Base-by-base conservation (phyloP, 371 early-diverging fungal species). In the Mortierella sp. region DNA sequence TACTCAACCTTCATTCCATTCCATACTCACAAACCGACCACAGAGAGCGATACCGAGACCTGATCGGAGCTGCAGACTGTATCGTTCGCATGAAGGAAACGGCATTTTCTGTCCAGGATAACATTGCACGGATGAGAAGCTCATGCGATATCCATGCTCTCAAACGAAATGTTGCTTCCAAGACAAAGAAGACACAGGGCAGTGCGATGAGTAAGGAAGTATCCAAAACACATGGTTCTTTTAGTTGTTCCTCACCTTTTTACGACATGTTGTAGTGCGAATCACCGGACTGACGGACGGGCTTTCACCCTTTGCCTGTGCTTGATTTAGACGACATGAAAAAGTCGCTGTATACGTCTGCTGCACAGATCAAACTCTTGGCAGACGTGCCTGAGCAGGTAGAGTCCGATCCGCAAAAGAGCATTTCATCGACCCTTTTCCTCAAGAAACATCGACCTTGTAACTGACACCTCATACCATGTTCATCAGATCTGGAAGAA, bases 321-420 rank as follows among this genome's bases (percentile, higher is more conserved):
- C 22, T 44, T 8, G 27, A 31, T 79, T 7, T 10, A 83, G 91
- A 88, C 64, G 83, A 84, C 17, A 83, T 82, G 58, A 87, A 85
- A 49, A 74, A 78, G 55, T 64, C 83, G 10, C 40, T 92, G 5
- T 93, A 92, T 64, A 79, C 89, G 0, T 80, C 91, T 28, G 94
- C 93, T 8, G 90, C 94, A 1, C 86, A 92, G 59, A 89, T 94
- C 50, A 93, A 93, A 61, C 82, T 93, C n/a, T 64, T 95, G 29
- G 94, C 92, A 0, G 92, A 93, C 79, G 92, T 92, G 14, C 94
- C 95, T 8, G 94, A 95, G 57, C 94, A 94, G 85, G 93, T 88
- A 78, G 50, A 50, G 7, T n/a, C n/a, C n/a, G n/a, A n/a, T n/a
- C n/a, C n/a, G n/a, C n/a, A n/a, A n/a, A n/a, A n/a, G n/a, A n/a